phyloP scores from a whole-genome alignment of 768 basidiomycete species.

The Rubroboletus pulcherrimus region DNA sequence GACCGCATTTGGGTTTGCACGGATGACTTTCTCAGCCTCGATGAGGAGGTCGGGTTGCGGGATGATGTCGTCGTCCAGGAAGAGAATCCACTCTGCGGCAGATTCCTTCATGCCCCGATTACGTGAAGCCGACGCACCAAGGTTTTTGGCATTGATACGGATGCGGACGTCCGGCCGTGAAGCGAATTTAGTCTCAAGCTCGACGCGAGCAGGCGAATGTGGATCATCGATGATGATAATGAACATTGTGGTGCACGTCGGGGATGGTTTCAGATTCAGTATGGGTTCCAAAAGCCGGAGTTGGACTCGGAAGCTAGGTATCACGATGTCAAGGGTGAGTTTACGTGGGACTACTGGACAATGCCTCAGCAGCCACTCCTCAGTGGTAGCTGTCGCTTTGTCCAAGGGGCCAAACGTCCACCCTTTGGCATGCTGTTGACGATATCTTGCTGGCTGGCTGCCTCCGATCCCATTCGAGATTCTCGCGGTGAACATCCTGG shows the following conservation, averaged over 20 bases:
- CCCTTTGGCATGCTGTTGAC: slow-evolving; percentile 38
- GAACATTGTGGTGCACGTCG: slow-evolving; percentile 47
- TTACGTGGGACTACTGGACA: slow-evolving; percentile 27
- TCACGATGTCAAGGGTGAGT: slow-evolving; percentile 51
- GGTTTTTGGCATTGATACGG: slow-evolving; percentile 43
- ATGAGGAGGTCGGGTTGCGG: slow-evolving; percentile 42
- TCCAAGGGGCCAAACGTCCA: slow-evolving; percentile 52
- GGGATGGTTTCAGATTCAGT: slow-evolving; percentile 41
- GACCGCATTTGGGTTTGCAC: slow-evolving; percentile 42
- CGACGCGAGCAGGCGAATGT: slow-evolving; percentile 34
- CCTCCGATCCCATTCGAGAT: slow-evolving; percentile 48
- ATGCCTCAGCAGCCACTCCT: slow-evolving; percentile 35
- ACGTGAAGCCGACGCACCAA: slow-evolving; percentile 51
- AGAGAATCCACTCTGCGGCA: slow-evolving; percentile 53
- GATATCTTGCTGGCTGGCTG: slow-evolving; percentile 42
- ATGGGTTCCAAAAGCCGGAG: slow-evolving; percentile 41
- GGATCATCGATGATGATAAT: slow-evolving; percentile 59
- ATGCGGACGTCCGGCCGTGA: slow-evolving; percentile 51
- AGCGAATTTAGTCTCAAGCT: slow-evolving; percentile 39
- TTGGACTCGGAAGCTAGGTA: slow-evolving; percentile 56
- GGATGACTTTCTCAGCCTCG: slow-evolving; percentile 46
- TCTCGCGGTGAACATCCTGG: slow-evolving; percentile 40
- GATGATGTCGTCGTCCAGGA: slow-evolving; percentile 58
- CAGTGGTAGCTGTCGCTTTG: slow-evolving; percentile 35
- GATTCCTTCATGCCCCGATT: slow-evolving; percentile 55